Evolutionary conservation across 495 filamentous ascomycete genomes (phyloP).

Genomic region (Mytilinidion resinicola): DNA sequence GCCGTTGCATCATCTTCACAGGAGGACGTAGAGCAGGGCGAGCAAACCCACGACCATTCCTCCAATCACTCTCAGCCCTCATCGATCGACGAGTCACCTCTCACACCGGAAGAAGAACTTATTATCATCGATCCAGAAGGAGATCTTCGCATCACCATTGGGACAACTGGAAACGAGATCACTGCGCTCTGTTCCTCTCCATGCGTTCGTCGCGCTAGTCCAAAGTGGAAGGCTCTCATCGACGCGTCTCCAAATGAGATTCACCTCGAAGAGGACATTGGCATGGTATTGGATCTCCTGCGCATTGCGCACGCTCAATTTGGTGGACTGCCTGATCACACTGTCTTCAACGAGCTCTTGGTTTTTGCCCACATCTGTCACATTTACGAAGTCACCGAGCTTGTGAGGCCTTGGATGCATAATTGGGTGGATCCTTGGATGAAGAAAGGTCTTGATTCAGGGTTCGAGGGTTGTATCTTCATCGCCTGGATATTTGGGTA

Average conservation of each 20-base stretch:
- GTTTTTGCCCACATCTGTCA: neutral
- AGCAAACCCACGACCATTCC: too few relatives aligned
- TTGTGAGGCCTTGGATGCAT: neutral
- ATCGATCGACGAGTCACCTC: too few relatives aligned
- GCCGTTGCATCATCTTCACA: too few relatives aligned
- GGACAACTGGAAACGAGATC: neutral
- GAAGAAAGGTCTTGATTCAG: neutral
- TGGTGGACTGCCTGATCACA: neutral
- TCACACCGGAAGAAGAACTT: neutral
- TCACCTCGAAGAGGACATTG: neutral
- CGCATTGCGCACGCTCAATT: neutral
- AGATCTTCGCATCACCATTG: neutral
- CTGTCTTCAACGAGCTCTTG: neutral
- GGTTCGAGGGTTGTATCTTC: neutral
- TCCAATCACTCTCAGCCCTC: too few relatives aligned
- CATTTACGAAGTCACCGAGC: neutral
- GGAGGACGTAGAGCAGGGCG: too few relatives aligned
- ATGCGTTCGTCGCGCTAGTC: neutral
- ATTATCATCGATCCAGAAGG: neutral
- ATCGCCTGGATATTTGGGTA: slow-evolving; percentile 4
- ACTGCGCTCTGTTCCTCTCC: neutral
- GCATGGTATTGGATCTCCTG: neutral
- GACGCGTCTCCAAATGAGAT: neutral
- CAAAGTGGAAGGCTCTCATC: neutral
- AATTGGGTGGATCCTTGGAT: neutral